Evolutionary conservation across 2,329 filamentous ascomycete genomes (phyloP).

Genomic region (Fusarium secorum): DNA sequence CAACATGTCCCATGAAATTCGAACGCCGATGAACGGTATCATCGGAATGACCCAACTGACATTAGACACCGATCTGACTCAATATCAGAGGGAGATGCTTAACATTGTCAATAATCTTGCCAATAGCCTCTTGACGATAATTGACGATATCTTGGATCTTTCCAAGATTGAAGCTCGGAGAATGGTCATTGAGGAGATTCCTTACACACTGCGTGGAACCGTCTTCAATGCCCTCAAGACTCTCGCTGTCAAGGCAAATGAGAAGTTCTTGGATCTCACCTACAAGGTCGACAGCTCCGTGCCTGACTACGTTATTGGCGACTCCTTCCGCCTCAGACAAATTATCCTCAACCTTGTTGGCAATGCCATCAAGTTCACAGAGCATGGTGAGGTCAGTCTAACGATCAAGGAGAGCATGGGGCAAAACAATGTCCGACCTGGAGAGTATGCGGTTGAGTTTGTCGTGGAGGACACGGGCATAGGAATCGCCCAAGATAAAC

Average conservation of each 20-base stretch:
- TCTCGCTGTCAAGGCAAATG: slow-evolving; percentile 94
- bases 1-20: slow-evolving; percentile 99
- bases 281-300: slow-evolving; percentile 94
- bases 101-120: slow-evolving; percentile 97
- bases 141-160: slow-evolving; percentile 81
- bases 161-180: slow-evolving; percentile 92
- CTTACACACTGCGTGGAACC: slow-evolving; percentile 90
- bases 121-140: slow-evolving; percentile 95
- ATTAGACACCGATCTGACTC: slow-evolving; percentile 91
- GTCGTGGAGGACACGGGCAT: slow-evolving; percentile 96
- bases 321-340: slow-evolving; percentile 94
- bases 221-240: slow-evolving; percentile 98
- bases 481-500: slow-evolving; percentile 92
- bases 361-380: slow-evolving; percentile 99
- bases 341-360: slow-evolving; percentile 97
- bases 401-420: slow-evolving; percentile 78
- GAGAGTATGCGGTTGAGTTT: slow-evolving; percentile 94
- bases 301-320: slow-evolving; percentile 93
- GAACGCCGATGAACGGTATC: slow-evolving; percentile 97
- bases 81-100: slow-evolving; percentile 96
- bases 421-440: slow-evolving; percentile 67
- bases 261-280: slow-evolving; percentile 90
- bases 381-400: slow-evolving; percentile 93
- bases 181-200: slow-evolving; percentile 98
- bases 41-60: slow-evolving; percentile 98